Evolutionary conservation across 2,329 filamentous ascomycete genomes (phyloP).

Genomic region (Torrubiella hemipterigena): DNA sequence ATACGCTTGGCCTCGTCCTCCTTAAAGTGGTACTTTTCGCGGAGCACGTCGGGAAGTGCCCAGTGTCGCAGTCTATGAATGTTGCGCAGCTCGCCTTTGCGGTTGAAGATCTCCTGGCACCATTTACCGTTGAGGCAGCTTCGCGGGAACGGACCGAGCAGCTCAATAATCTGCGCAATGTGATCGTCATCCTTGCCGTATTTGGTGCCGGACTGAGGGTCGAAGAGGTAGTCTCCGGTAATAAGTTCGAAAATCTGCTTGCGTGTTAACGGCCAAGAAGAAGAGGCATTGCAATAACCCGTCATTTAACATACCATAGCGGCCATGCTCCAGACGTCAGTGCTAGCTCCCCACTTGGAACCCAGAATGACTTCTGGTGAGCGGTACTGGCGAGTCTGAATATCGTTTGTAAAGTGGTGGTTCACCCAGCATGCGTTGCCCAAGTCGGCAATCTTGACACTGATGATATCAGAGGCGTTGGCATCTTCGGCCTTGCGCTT

Average conservation of each 20-base stretch:
- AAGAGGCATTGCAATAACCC: no score
- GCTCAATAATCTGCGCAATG: conserved; percentile 96
- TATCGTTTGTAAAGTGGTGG: conserved; percentile 98
- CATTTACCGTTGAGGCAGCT: conserved; percentile 89
- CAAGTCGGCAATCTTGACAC: conserved; percentile 96
- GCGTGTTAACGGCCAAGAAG: neutral
- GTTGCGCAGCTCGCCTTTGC: conserved; percentile 92
- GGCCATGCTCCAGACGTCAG: conserved; percentile 99
- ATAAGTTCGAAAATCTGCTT: conserved; percentile 87
- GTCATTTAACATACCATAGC: conserved; percentile 86
- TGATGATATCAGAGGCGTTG: conserved; percentile 61
- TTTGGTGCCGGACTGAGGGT: conserved; percentile 95
- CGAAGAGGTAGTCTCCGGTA: conserved; percentile 95
- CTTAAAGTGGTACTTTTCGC: conserved; percentile 94
- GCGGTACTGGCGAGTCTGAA: conserved; percentile 93
- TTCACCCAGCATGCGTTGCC: conserved; percentile 98
- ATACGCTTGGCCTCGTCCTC: conserved; percentile 69
- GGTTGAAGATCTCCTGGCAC: conserved; percentile 98
- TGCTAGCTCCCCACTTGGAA: conserved; percentile 97
- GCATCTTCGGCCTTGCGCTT: conserved; percentile 51
- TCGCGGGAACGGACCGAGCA: conserved; percentile 87
- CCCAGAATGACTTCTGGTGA: conserved; percentile 96
- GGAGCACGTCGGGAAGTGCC: conserved; percentile 83
- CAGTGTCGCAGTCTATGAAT: conserved; percentile 94
- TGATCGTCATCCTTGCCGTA: conserved; percentile 99